These are phyloP conservation scores for Tagetes patula DNA, from an alignment of 129 eudicot genomes.

Conservation along the genomic window DNA sequence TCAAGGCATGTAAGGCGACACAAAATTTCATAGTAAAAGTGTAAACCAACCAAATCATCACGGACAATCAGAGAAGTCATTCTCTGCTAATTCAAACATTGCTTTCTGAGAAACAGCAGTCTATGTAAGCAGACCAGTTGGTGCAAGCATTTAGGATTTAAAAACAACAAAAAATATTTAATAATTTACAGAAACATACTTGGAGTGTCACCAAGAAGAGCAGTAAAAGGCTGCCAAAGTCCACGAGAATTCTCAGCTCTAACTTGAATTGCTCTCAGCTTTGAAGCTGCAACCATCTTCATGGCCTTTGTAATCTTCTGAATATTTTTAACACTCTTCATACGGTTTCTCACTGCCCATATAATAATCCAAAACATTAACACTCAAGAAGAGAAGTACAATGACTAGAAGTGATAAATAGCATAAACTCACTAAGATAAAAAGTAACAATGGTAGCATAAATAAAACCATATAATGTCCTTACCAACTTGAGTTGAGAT, in stretches of 20 bases:
- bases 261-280: slow-evolving; percentile 87
- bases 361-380: slow-evolving; percentile 19
- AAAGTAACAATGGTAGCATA: background rate
- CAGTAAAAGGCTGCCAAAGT: slow-evolving; percentile 98
- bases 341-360: slow-evolving; percentile 80
- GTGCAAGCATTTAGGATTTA: background rate
- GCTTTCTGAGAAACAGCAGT: background rate
- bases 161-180: background rate
- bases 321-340: slow-evolving; percentile 90
- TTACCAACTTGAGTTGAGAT: slow-evolving; percentile 96
- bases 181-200: slow-evolving; percentile 46
- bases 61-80: background rate
- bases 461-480: slow-evolving; percentile 10
- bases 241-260: slow-evolving; percentile 99
- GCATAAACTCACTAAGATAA: background rate
- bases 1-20: background rate
- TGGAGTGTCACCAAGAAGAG: slow-evolving; percentile 98
- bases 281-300: slow-evolving; percentile 99
- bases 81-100: background rate
- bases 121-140: background rate
- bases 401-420: background rate
- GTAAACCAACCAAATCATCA: background rate
- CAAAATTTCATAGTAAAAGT: background rate
- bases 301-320: slow-evolving; percentile 99
- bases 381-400: background rate